Percentiles rank a stretch among this genome's conserved stretches.
phyloP scores from a whole-genome alignment of 129 eudicot genomes.

The Chrysanthemum makinoi region DNA sequence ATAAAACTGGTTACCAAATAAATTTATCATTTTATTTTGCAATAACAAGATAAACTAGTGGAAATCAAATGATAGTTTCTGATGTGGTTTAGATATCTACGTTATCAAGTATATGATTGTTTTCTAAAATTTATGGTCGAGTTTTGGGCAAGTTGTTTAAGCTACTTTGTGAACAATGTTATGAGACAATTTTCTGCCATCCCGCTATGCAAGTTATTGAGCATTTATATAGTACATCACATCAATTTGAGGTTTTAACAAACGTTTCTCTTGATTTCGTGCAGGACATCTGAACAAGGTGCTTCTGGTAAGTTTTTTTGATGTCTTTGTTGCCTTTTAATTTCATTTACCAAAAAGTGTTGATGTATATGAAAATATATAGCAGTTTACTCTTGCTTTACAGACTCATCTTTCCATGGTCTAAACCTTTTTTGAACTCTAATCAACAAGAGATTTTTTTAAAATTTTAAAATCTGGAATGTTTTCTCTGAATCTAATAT shows the following conservation, averaged over 20 bases:
- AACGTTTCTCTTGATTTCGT: constrained; percentile 24
- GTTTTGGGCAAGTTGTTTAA: neutral
- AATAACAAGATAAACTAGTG: no score
- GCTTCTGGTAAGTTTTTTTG: constrained; percentile 58
- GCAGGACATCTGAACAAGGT: constrained; percentile 95
- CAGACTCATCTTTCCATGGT: no score
- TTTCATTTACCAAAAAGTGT: neutral
- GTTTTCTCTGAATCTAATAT: neutral
- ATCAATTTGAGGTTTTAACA: constrained; percentile 25
- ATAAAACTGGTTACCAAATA: neutral
- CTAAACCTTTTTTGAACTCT: no score
- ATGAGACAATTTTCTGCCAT: neutral
- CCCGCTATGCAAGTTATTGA: neutral
- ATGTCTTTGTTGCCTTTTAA: neutral
- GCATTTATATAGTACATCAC: neutral
- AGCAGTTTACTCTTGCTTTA: neutral
- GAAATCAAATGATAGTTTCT: no score
- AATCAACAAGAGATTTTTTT: no score
- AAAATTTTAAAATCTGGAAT: no score
- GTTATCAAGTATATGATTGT: neutral
- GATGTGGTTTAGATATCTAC: neutral
- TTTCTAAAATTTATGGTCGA: neutral
- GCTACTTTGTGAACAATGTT: constrained; percentile 1
- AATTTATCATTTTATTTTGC: no score
- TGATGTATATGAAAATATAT: neutral